These are phyloP conservation scores for Pseudogymnoascus sp. DNA, from an alignment of 2,329 filamentous ascomycete genomes.

Conservation along the genomic window DNA sequence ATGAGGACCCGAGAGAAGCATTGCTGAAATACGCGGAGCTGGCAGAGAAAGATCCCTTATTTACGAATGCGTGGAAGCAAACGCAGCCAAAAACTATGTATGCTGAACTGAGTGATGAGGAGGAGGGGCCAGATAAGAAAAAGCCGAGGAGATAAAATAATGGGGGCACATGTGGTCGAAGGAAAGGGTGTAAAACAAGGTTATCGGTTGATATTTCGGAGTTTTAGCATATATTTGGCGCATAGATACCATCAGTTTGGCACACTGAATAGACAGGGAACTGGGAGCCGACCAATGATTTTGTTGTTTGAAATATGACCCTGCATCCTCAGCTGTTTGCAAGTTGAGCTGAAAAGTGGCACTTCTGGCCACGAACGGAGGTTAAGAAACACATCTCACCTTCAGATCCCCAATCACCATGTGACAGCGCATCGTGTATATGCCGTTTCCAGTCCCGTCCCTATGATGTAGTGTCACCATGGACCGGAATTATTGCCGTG, in stretches of 20 bases:
- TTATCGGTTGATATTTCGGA: neutral
- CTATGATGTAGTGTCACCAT: neutral
- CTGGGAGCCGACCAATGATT: neutral
- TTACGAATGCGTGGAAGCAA: slow-evolving; percentile 86
- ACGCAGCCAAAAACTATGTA: slow-evolving; percentile 92
- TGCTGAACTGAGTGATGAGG: slow-evolving; percentile 80
- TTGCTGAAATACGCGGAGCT: slow-evolving; percentile 91
- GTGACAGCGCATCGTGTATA: neutral
- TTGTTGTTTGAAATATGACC: neutral
- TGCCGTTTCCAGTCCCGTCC: neutral
- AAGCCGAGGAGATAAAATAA: neutral
- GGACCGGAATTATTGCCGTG: neutral
- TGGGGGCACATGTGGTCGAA: neutral
- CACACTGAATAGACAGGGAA: neutral
- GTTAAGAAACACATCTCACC: neutral
- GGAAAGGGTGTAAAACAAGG: neutral
- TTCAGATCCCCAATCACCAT: neutral
- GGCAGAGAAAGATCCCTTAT: slow-evolving; percentile 85
- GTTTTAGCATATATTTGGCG: slow-evolving; percentile 6
- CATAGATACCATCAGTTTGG: slow-evolving; percentile 1
- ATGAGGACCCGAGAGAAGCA: slow-evolving; percentile 92
- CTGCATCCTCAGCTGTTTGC: neutral
- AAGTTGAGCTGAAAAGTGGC: neutral
- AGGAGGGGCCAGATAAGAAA: slow-evolving; percentile 39
- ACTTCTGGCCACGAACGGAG: neutral